Evolutionary conservation across 2,329 filamentous ascomycete genomes (phyloP).

Genomic region (Exophiala mesophila): DNA sequence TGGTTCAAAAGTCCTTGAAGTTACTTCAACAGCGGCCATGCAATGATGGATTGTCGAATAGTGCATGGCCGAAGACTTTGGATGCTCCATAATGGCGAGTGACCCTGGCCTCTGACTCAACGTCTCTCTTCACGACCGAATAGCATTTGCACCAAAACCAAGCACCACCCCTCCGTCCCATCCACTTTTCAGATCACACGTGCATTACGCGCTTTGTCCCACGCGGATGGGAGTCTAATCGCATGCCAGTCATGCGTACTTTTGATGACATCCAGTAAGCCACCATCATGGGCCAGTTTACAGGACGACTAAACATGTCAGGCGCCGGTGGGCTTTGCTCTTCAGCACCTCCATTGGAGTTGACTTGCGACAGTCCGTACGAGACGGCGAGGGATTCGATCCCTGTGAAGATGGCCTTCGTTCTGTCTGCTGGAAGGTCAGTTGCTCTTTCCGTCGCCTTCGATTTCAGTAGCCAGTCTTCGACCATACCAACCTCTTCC

Average conservation of each 20-base stretch:
- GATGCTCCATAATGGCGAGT: too few species aligned
- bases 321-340: slow-evolving; percentile 60
- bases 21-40: too few species aligned
- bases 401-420: slow-evolving; percentile 69
- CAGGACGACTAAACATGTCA: slow-evolving; percentile 1
- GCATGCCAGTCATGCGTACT: slow-evolving; percentile 45
- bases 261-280: slow-evolving; percentile 54
- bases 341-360: slow-evolving; percentile 53
- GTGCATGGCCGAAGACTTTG: too few species aligned
- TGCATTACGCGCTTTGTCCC: too few species aligned
- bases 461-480: too few species aligned
- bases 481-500: slow-evolving; percentile 28
- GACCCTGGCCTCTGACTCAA: too few species aligned
- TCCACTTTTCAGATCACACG: too few species aligned
- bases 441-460: slow-evolving; percentile 12
- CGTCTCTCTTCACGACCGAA: too few species aligned
- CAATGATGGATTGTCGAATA: too few species aligned
- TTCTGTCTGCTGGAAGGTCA: slow-evolving; percentile 88
- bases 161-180: too few species aligned
- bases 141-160: too few species aligned
- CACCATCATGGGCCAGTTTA: background rate
- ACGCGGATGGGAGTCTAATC: background rate
- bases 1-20: too few species aligned
- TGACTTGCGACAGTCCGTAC: slow-evolving; percentile 62
- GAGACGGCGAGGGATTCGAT: slow-evolving; percentile 53